A percentile compares a stretch with the other conserved stretches of the same genome.
phyloP scores from a whole-genome alignment of 805 yeast genomes.

The Pichia sporocuriosa region DNA sequence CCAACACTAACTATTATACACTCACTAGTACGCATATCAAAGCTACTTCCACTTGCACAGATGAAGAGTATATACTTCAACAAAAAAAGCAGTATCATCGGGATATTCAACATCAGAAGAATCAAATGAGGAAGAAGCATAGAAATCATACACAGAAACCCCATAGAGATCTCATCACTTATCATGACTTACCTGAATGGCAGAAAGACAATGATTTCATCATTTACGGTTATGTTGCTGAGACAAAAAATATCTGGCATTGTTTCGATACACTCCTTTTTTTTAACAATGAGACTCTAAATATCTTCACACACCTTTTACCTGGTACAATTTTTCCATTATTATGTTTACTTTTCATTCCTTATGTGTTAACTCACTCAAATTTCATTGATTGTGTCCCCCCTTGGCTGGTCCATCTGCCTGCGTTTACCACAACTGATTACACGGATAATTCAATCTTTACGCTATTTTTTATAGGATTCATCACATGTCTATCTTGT shows the following conservation, averaged over 20 bases:
- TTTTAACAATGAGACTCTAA: conserved; percentile 48
- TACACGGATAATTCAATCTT: conserved; percentile 35
- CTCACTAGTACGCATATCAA: too few relatives aligned
- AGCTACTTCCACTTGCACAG: conserved; percentile 1
- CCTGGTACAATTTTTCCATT: conserved; percentile 36
- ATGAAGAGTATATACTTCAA: too few relatives aligned
- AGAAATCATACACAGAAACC: not conserved
- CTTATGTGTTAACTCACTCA: conserved; percentile 15
- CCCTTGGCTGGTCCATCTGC: conserved; percentile 20
- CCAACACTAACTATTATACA: too few relatives aligned
- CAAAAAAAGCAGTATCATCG: too few relatives aligned
- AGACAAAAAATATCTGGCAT: conserved; percentile 34
- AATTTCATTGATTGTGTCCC: conserved; percentile 21
- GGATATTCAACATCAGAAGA: not conserved
- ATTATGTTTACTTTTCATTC: conserved; percentile 17
- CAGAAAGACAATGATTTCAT: conserved; percentile 52
- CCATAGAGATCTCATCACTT: conserved; percentile 20
- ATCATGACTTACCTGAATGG: conserved; percentile 46
- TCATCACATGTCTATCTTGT: conserved; percentile 38
- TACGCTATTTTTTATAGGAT: conserved; percentile 39
- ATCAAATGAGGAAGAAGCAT: not conserved
- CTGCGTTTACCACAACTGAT: conserved; percentile 23
- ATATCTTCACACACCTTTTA: conserved; percentile 44
- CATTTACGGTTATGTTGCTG: conserved; percentile 42
- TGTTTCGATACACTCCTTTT: conserved; percentile 39